Evolutionary conservation across 768 basidiomycete genomes (phyloP).

Genomic region (Lentinula sp.): DNA sequence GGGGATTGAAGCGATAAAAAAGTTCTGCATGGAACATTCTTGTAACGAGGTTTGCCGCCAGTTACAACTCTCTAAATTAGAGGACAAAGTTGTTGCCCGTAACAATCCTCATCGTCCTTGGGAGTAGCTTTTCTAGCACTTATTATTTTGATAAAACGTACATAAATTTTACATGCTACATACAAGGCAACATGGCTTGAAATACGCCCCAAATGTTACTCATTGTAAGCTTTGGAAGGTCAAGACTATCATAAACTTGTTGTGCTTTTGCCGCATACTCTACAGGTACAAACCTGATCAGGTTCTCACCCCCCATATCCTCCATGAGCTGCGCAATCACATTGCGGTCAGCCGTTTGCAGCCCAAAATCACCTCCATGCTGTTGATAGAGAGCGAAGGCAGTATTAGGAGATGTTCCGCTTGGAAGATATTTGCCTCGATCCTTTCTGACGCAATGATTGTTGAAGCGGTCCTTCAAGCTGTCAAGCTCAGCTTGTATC

Average conservation of each 20-base stretch:
- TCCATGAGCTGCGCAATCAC: constrained; percentile 16
- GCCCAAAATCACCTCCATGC: constrained; percentile 14
- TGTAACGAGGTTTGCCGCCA: background rate
- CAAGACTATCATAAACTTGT: constrained; percentile 8
- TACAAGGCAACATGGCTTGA: constrained; percentile 11
- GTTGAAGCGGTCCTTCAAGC: constrained; percentile 14
- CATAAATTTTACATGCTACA: constrained; percentile 6
- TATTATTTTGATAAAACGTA: background rate
- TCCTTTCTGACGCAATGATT: constrained; percentile 12
- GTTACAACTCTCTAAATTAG: background rate
- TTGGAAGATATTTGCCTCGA: constrained; percentile 14
- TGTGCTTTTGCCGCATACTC: constrained; percentile 14
- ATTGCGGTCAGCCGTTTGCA: constrained; percentile 14
- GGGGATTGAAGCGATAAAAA: background rate
- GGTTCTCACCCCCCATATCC: constrained; percentile 15
- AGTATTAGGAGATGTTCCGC: constrained; percentile 17
- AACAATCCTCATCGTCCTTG: background rate
- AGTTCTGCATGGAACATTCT: background rate
- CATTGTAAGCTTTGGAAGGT: constrained; percentile 9
- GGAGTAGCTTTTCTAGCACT: background rate
- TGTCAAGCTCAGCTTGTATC: constrained; percentile 18
- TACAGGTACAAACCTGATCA: constrained; percentile 14
- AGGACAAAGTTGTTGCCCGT: background rate
- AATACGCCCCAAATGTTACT: constrained; percentile 17
- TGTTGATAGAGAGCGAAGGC: constrained; percentile 12